Evolutionary conservation across 805 yeast species (phyloP), one percentile per base, ranked within the genome.

Genomic region (Suhomyces sp.): DNA sequence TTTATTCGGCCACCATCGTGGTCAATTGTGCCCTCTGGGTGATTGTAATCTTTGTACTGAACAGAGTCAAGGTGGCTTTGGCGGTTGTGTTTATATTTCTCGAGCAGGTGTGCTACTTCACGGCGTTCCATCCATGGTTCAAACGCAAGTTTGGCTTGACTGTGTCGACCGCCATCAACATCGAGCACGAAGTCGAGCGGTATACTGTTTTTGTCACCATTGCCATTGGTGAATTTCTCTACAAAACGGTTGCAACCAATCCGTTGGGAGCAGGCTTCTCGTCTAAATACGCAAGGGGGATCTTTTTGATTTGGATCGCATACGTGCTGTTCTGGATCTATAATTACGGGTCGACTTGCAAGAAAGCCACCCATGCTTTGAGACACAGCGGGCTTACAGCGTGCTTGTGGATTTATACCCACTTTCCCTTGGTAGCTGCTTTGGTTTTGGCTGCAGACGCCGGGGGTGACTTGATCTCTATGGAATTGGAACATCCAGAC

Each of bases 121-220:
- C 72, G 1, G 59, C 73, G 29, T 79, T 72, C 56, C 83, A 78
- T 54, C 86, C 87, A 3, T 55, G 62, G 61, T 65, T 72, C 51
- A 81, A 81, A 58, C 71, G 60, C 31, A n/a, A 63, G 17, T 50
- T 83, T 54, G 65, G 71, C 9, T 61, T 79, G 48, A 72, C 70
- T 12, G 76, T 73, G 50, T 76, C 85, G 9, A 82, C 89, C 0
- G 88, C 88, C 1, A 61, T 83, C 53, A 83, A 82, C 60, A 81
- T 85, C 51, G 87, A 83, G 56, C 88, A 84, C 60, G 87, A 83
- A 60, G 85, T 82, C 24, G 89, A 85, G 59, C 63, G 89, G 50
- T 75, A 72, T 58, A 74, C 79, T 2, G 81, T 84, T 0, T 84
- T 84, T 59, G 83, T 73, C 49, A 76, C 83, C 56, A 83, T 85